phyloP scores from a whole-genome alignment of 1,284 basidiomycete genomes.

The Leccinum huronense region DNA sequence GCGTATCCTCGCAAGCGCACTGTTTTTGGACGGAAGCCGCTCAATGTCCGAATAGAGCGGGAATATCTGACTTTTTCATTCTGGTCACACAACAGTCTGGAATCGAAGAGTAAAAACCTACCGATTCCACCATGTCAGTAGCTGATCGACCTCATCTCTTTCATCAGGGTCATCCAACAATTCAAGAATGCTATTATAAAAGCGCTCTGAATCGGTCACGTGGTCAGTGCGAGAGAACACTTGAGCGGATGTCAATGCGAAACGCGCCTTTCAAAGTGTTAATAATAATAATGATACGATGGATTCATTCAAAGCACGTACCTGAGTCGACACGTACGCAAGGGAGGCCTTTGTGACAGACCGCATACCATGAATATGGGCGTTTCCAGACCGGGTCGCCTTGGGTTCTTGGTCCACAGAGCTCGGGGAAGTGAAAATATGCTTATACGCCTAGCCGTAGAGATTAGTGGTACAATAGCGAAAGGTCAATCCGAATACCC shows the following conservation, averaged over 20 bases:
- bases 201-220: not conserved
- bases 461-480: not conserved
- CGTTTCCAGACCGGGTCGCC: not conserved
- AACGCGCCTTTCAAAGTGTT: not conserved
- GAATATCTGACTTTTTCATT: not conserved
- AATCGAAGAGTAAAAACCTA: not conserved
- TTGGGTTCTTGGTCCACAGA: constrained; percentile 1
- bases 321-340: not conserved
- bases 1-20: not conserved
- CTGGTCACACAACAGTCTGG: not conserved
- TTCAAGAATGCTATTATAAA: not conserved
- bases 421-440: not conserved
- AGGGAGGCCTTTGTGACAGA: not conserved
- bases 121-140: not conserved
- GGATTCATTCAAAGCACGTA: not conserved
- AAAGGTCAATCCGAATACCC: not conserved
- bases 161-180: not conserved
- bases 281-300: not conserved
- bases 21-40: constrained; percentile 1
- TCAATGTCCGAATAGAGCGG: not conserved
- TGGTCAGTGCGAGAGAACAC: not conserved
- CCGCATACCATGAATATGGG: not conserved
- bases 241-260: not conserved
- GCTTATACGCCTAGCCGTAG: not conserved
- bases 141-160: not conserved